A percentile compares a stretch with the other conserved stretches of the same genome.
These are phyloP conservation scores for Volvox reticuliferus DNA, from an alignment of 139 green algal species.

Conservation along the genomic window DNA sequence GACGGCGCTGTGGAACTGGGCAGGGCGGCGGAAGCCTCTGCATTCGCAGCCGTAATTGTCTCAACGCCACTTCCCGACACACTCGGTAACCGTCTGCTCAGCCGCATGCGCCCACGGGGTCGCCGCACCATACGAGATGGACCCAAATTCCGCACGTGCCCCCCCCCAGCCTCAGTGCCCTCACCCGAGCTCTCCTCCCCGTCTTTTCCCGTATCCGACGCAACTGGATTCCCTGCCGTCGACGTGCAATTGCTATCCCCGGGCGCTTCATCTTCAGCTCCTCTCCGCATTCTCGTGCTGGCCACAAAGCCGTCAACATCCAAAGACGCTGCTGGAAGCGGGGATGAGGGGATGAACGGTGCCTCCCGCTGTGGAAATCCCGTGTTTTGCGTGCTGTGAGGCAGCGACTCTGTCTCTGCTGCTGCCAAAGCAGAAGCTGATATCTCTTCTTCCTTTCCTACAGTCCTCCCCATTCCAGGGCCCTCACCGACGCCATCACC, in stretches of 20 bases:
- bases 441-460: not conserved
- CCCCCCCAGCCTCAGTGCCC: not conserved
- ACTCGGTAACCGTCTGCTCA: not conserved
- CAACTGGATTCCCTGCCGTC: not conserved
- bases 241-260: not conserved
- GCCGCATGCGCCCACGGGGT: not conserved
- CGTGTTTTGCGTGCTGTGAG: too few relatives aligned
- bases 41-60: not conserved
- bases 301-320: not conserved
- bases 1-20: not conserved
- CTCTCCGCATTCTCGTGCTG: not conserved
- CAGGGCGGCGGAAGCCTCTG: too few relatives aligned
- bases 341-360: too few relatives aligned
- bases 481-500: not conserved
- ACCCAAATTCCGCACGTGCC: not conserved
- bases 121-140: constrained; percentile 17
- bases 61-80: not conserved
- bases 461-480: not conserved
- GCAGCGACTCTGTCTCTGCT: too few relatives aligned
- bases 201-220: not conserved
- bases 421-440: not conserved
- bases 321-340: not conserved
- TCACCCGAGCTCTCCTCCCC: not conserved
- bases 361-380: too few relatives aligned
- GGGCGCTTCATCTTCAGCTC: not conserved